These are phyloP conservation scores for Eremothecium coryli DNA, from an alignment of 1,139 yeast genomes.

Conservation along the genomic window DNA sequence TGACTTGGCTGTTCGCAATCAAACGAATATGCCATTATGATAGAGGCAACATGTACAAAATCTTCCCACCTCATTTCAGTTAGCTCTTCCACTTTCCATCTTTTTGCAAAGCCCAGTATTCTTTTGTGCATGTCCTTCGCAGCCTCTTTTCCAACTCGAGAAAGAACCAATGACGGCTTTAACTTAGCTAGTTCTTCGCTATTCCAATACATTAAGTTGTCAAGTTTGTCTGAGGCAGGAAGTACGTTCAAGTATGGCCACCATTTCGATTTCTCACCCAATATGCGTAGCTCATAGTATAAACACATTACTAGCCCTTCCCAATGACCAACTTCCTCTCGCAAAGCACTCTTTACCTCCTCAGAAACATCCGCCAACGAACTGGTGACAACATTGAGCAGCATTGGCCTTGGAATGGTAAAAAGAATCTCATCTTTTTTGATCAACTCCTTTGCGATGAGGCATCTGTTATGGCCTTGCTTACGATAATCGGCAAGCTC, in stretches of 20 bases:
- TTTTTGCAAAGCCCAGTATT: slow-evolving; percentile 11
- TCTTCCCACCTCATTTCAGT: slow-evolving; percentile 40
- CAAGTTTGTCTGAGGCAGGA: slow-evolving; percentile 43
- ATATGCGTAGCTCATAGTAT: slow-evolving; percentile 43
- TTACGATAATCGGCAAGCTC: slow-evolving; percentile 50
- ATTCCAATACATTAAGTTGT: slow-evolving; percentile 75
- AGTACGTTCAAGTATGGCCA: slow-evolving; percentile 58
- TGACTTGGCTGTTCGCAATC: slow-evolving; percentile 41
- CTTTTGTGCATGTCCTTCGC: slow-evolving; percentile 53
- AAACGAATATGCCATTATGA: slow-evolving; percentile 60
- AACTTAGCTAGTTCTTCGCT: slow-evolving; percentile 40
- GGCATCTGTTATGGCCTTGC: slow-evolving; percentile 65
- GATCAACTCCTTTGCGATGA: slow-evolving; percentile 58
- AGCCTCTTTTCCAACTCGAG: slow-evolving; percentile 59
- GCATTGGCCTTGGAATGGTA: slow-evolving; percentile 50
- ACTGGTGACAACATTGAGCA: slow-evolving; percentile 54
- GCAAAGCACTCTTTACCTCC: slow-evolving; percentile 33
- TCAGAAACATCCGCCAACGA: slow-evolving; percentile 35
- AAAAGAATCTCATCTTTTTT: slow-evolving; percentile 52
- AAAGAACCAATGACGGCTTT: slow-evolving; percentile 60
- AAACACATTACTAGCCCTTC: slow-evolving; percentile 61
- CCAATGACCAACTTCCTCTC: slow-evolving; percentile 56
- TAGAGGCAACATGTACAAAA: slow-evolving; percentile 64
- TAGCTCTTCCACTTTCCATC: slow-evolving; percentile 8
- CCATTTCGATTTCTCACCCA: slow-evolving; percentile 50